Conservation (phyloP, 2,329 filamentous ascomycete genomes). For the Pseudogymnoascus sp. region DNA sequence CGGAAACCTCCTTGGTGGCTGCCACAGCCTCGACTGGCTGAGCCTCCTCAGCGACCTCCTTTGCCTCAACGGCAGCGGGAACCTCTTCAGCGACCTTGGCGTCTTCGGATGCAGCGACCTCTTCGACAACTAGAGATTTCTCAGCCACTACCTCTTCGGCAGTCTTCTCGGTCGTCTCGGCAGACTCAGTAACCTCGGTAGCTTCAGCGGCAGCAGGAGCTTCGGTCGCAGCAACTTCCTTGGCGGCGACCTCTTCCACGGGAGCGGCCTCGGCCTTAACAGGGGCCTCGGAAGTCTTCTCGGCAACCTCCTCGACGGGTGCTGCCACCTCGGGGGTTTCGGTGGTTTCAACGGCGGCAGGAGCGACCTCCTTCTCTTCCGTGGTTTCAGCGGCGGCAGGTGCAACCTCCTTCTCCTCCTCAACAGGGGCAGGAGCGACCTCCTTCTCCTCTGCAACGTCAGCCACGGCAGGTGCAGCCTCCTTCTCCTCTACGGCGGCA, state of each 20-base stretch:
- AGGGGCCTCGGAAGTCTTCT: neutral
- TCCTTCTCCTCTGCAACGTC: neutral
- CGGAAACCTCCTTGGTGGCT: neutral
- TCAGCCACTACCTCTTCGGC: neutral
- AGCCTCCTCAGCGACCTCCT: neutral
- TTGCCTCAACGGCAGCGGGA: neutral
- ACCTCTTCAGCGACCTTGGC: neutral
- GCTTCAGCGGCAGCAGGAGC: neutral
- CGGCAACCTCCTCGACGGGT: neutral
- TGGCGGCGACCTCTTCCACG: neutral
- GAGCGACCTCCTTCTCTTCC: neutral
- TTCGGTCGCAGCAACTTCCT: neutral
- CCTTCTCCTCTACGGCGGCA: neutral
- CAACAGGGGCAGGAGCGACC: neutral
- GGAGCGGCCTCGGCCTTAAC: neutral
- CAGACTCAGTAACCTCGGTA: neutral
- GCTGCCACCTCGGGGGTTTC: neutral
- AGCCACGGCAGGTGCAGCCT: neutral
- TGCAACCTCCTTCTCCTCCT: neutral
- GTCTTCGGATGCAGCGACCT: neutral
- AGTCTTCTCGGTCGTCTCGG: neutral
- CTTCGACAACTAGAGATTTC: neutral
- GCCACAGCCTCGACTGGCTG: neutral
- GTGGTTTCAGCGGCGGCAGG: neutral
- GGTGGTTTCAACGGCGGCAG: neutral